Conservation (phyloP, 441 rosid species). For the Theobroma grandiflorum region DNA sequence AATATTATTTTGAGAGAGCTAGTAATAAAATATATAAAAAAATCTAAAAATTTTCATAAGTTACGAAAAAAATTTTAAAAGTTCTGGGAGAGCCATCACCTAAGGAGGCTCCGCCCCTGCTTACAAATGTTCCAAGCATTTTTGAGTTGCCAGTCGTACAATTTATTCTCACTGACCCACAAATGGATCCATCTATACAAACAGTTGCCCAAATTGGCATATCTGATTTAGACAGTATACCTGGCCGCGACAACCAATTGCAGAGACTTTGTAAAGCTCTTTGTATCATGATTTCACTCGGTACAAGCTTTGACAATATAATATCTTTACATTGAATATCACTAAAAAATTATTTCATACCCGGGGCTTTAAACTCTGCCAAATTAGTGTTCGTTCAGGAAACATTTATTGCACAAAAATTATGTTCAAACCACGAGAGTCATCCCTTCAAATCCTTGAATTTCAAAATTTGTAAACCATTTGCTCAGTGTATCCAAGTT, state of each 20-base stretch:
- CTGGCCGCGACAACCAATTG: neutral
- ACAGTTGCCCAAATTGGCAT: neutral
- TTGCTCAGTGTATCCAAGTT: constrained; percentile 81
- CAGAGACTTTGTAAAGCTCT: neutral
- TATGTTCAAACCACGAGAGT: constrained; percentile 1
- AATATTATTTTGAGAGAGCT: no score
- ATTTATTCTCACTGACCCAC: neutral
- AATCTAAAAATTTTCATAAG: no score
- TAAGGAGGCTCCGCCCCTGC: no score
- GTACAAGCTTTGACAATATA: neutral
- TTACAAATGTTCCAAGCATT: no score
- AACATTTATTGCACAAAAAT: constrained; percentile 44
- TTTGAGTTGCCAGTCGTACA: neutral
- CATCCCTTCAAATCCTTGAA: constrained; percentile 23
- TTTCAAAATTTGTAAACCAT: constrained; percentile 94
- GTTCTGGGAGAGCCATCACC: no score
- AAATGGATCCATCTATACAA: neutral
- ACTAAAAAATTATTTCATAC: constrained; percentile 14
- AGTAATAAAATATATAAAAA: no score
- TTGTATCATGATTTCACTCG: neutral
- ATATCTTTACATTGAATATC: neutral
- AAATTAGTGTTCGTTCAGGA: neutral
- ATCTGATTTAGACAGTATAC: neutral
- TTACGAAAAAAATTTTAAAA: no score
- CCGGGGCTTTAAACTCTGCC: constrained; percentile 1